Evolutionary conservation across 257 asterid genomes (phyloP).

Genomic region (Misopates orontium): DNA sequence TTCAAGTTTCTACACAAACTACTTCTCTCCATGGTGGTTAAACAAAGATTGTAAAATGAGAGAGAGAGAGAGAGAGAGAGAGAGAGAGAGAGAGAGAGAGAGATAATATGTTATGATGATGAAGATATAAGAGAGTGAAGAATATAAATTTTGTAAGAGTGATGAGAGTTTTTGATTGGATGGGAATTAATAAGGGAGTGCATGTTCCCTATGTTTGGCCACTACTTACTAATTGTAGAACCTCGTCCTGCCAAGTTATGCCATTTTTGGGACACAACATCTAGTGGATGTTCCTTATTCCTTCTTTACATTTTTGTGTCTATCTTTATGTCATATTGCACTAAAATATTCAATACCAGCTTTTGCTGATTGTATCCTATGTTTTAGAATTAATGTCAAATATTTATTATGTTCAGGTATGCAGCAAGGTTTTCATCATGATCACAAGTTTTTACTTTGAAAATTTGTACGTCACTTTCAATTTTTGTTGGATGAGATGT

Average conservation of each 20-base stretch:
- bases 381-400: conserved; percentile 21
- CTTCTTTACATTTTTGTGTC: conserved; percentile 45
- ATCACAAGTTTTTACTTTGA: too few species aligned
- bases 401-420: conserved; percentile 21
- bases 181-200: conserved; percentile 45
- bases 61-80: conserved; percentile 16
- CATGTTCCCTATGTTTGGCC: conserved; percentile 66
- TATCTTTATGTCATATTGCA: conserved; percentile 37
- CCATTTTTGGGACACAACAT: conserved; percentile 51
- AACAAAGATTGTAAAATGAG: conserved; percentile 14
- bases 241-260: conserved; percentile 53
- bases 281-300: conserved; percentile 59
- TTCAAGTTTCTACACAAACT: conserved; percentile 21
- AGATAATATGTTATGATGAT: not conserved
- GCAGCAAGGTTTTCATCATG: too few species aligned
- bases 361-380: conserved; percentile 30
- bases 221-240: conserved; percentile 47
- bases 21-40: conserved; percentile 30
- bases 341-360: conserved; percentile 14
- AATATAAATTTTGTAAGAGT: too few species aligned
- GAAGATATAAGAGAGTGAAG: conserved; percentile 26
- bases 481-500: too few species aligned
- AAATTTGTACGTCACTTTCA: too few species aligned
- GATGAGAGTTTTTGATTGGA: not conserved
- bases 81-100: not conserved